These are phyloP conservation scores for Meyerozyma guilliermondii DNA, from an alignment of 1,139 yeast species.

Conservation along the genomic window DNA sequence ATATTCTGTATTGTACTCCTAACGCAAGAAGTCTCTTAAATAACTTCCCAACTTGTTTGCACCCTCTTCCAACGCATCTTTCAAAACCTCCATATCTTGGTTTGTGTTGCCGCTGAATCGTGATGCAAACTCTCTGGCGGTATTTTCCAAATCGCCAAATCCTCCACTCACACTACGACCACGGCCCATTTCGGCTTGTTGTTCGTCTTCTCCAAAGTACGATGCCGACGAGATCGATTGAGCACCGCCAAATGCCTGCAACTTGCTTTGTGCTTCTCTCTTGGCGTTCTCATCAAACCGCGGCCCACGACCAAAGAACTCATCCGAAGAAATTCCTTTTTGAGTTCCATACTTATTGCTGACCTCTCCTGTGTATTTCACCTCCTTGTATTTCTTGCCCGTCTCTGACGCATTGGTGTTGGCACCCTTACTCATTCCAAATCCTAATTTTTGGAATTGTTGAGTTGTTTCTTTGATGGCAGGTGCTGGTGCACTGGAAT, in stretches of 20 bases:
- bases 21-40: constrained; percentile 76
- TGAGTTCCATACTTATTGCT: constrained; percentile 78
- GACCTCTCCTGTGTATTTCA: constrained; percentile 64
- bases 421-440: constrained; percentile 67
- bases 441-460: constrained; percentile 73
- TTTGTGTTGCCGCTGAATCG: constrained; percentile 70
- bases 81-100: constrained; percentile 82
- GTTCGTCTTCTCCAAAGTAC: constrained; percentile 85
- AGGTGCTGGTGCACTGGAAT: constrained; percentile 20
- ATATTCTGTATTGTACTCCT: constrained; percentile 5
- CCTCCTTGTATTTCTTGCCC: constrained; percentile 42
- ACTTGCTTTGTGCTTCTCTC: constrained; percentile 71
- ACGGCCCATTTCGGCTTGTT: constrained; percentile 23
- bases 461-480: constrained; percentile 60
- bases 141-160: constrained; percentile 44
- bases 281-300: constrained; percentile 74
- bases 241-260: constrained; percentile 80
- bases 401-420: constrained; percentile 28
- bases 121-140: constrained; percentile 65
- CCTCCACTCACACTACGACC: constrained; percentile 15
- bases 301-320: constrained; percentile 82
- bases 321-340: constrained; percentile 94
- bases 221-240: constrained; percentile 86
- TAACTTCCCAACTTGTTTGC: constrained; percentile 82
- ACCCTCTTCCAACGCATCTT: constrained; percentile 93